A percentile compares a stretch with the other conserved stretches of the same genome.
These are phyloP conservation scores for Diplodia mutila DNA, from an alignment of 2,329 filamentous ascomycete genomes.

Conservation along the genomic window DNA sequence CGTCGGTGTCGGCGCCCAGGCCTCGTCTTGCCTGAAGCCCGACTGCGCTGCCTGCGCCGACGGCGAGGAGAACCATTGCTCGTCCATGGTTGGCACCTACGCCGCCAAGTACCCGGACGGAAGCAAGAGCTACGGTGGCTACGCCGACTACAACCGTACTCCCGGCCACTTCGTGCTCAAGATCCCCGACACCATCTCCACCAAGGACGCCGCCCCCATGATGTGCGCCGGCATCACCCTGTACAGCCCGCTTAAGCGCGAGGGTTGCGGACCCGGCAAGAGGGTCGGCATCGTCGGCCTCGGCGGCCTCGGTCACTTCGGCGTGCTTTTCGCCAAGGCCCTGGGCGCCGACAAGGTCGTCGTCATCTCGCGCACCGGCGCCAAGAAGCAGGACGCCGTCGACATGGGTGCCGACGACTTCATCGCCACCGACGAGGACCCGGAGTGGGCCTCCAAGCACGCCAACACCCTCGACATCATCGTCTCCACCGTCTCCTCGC, in stretches of 20 bases:
- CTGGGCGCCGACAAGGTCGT: slow-evolving; percentile 69
- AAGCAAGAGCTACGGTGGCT: slow-evolving; percentile 68
- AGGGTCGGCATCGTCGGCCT: slow-evolving; percentile 72
- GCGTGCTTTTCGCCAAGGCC: slow-evolving; percentile 70
- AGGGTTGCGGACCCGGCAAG: slow-evolving; percentile 71
- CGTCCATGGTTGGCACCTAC: slow-evolving; percentile 61
- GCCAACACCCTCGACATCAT: slow-evolving; percentile 58
- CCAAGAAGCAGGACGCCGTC: slow-evolving; percentile 63
- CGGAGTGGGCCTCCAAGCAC: slow-evolving; percentile 62
- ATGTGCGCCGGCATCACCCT: slow-evolving; percentile 78
- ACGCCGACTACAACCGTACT: slow-evolving; percentile 59
- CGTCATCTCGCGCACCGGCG: slow-evolving; percentile 63
- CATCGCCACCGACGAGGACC: slow-evolving; percentile 62
- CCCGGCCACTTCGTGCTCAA: slow-evolving; percentile 62
- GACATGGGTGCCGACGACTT: slow-evolving; percentile 64
- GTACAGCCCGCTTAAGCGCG: slow-evolving; percentile 69
- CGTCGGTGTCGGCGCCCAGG: slow-evolving; percentile 57
- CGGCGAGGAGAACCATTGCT: slow-evolving; percentile 51
- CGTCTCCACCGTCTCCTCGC: slow-evolving; percentile 60
- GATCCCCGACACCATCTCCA: slow-evolving; percentile 57
- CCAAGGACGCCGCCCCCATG: slow-evolving; percentile 66
- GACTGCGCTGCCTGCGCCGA: slow-evolving; percentile 59
- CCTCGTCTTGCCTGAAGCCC: slow-evolving; percentile 50
- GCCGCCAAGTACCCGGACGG: slow-evolving; percentile 62
- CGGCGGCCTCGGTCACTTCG: slow-evolving; percentile 75